These are phyloP conservation scores for Backusella morwellensis DNA, from an alignment of 192 early-diverging fungal genomes.

Conservation along the genomic window DNA sequence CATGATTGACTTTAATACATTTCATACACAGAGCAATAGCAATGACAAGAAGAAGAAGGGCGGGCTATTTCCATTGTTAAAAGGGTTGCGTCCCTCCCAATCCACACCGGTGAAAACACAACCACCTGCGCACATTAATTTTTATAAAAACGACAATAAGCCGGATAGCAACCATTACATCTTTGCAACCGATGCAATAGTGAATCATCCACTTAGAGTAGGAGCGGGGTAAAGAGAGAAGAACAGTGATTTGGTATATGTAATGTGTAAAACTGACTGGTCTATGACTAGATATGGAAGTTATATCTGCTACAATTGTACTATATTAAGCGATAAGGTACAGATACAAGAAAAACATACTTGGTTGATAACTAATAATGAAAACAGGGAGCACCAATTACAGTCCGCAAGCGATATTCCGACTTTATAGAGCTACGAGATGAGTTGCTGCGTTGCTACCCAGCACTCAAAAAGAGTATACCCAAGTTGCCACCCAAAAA, in stretches of 20 bases:
- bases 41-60: neutral
- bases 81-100: constrained; percentile 1
- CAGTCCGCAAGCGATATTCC: constrained; percentile 45
- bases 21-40: neutral
- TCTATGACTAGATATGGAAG: constrained; percentile 30
- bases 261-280: neutral
- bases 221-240: constrained; percentile 21
- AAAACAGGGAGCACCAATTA: constrained; percentile 32
- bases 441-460: constrained; percentile 34
- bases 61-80: constrained; percentile 7
- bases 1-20: neutral
- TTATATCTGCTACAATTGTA: constrained; percentile 45
- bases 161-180: neutral
- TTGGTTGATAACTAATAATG: neutral
- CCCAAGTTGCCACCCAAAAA: constrained; percentile 53
- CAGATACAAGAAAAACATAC: neutral
- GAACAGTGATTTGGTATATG: neutral
- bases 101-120: constrained; percentile 23
- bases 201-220: constrained; percentile 39
- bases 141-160: constrained; percentile 27
- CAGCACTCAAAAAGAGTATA: constrained; percentile 36
- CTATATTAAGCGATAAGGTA: constrained; percentile 39
- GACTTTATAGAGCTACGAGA: constrained; percentile 48
- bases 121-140: constrained; percentile 21
- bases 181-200: constrained; percentile 38